Evolutionary conservation across 2,329 filamentous ascomycete species (phyloP).

Genomic region (Hymenoscyphus fraxineus): DNA sequence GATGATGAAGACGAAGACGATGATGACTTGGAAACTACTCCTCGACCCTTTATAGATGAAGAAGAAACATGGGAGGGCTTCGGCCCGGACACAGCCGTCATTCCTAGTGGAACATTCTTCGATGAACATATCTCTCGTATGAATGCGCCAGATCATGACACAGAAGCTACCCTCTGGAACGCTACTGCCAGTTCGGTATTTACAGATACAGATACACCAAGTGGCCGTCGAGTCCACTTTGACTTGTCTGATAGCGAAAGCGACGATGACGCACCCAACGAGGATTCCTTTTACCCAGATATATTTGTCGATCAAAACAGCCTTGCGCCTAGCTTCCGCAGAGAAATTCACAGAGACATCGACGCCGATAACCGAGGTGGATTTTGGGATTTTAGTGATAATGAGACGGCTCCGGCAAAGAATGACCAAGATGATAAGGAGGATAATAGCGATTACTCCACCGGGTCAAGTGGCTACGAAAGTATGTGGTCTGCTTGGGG

Average conservation of each 20-base stretch:
- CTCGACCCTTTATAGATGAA: constrained; percentile 39
- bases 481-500: constrained; percentile 42
- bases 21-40: constrained; percentile 26
- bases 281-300: constrained; percentile 68
- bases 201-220: constrained; percentile 19
- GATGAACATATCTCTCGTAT: constrained; percentile 34
- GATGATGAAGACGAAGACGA: constrained; percentile 42
- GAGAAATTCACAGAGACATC: constrained; percentile 69
- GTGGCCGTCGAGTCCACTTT: constrained; percentile 63
- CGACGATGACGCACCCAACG: constrained; percentile 57
- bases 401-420: constrained; percentile 40
- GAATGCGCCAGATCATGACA: constrained; percentile 16
- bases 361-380: constrained; percentile 44
- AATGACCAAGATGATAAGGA: constrained; percentile 37
- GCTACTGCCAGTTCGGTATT: constrained; percentile 13
- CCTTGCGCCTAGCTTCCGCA: constrained; percentile 68
- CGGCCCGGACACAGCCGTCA: constrained; percentile 35
- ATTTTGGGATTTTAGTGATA: constrained; percentile 26
- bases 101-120: constrained; percentile 29
- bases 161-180: constrained; percentile 17
- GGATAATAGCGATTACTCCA: constrained; percentile 35
- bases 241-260: constrained; percentile 62
- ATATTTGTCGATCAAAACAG: constrained; percentile 74
- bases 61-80: constrained; percentile 54
- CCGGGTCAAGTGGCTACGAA: constrained; percentile 52